Base-by-base conservation (phyloP, 2,329 filamentous ascomycete genomes). In the Penicillium decumbens region DNA sequence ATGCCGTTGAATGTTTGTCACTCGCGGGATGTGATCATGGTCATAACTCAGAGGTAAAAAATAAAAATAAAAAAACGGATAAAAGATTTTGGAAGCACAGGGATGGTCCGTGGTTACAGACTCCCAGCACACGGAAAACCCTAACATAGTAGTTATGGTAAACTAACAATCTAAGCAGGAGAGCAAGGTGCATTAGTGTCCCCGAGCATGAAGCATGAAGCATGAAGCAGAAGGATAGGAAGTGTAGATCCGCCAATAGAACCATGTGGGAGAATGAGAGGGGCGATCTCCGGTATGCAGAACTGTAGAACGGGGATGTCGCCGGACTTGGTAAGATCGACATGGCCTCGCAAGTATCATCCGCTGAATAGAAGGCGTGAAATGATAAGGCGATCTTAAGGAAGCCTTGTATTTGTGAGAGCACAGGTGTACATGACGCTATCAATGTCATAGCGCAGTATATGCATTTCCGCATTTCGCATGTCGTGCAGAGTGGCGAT, bases 401-500 rank as follows among this genome's bases (percentile, higher is more conserved):
- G 10, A 9, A 3, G 18, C 18, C 35, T 23, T 9, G 33, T 37
- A 37, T 6, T 37, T 25, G 23, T 25, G 25, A 29, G 27, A 12
- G 37, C 13, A 25, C 15, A 18, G 15, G 15, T 7, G 20, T 39
- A 48, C 38, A 41, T 48, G 47, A 32, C 30, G 43, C 38, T 33
- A 23, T 3, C 20, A 23, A 41, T 35, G 42, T 45, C 47, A 51
- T 27, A 51, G 51, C 51, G 53, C 13, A n/a, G 37, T 6, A 13
- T 10, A 23, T 18, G 37, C 23, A 40, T 25, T 40, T 53, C 44
- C 32, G 32, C 39, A 61, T 60, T 55, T 61, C 53, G 58, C 39
- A 61, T 60, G 57, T 61, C 53, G 58, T 60, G 58, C 58, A 60
- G 58, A 49, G 49, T 24, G 48, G 37, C 41, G 58, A 60, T 60